Evolutionary conservation across 768 basidiomycete genomes (phyloP), one percentile per base, ranked within the genome.

Genomic region (Macrolepiota albuminosa): DNA sequence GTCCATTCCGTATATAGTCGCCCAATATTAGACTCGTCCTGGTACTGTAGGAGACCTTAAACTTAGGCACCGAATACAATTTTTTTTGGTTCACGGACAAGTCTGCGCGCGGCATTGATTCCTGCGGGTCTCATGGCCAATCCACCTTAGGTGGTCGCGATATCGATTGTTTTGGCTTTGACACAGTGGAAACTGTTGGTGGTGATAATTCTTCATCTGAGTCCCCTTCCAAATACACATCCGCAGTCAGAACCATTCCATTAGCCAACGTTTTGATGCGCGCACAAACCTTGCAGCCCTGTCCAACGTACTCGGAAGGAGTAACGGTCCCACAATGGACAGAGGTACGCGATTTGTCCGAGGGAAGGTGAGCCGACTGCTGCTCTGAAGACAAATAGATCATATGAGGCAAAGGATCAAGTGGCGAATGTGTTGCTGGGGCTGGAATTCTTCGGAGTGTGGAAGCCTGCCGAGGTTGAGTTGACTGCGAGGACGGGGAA

Each of bases 111-210:
- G 21, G 21, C 21, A 21, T 21, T 21, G 21, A 21, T 21, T 21
- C 21, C 21, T 21, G 21, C 21, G 21, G 21, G 21, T 21, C 21
- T 21, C 21, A 21, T 21, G 21, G 21, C 21, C 21, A 21, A 21
- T 21, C 1, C 21, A 21, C 21, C 21, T 21, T 21, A 21, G 21
- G 21, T 21, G 21, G 21, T 21, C 21, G 1, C 21, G 21, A 21
- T 21, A 21, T 21, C 21, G 21, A 21, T 21, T 21, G 21, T 21
- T 21, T 21, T 21, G 21, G 21, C 21, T 76, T 79, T 0, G 82
- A 86, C 60, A 74, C 77, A 3, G 8, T 26, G 24, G 5, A 29
- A 37, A 33, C 29, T 8, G n/a, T 14, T 42, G 14, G 53, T 36
- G 13, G 50, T 2, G 18, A 18, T 57, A 53, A 61, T 18, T 63